Evolutionary conservation across 2,329 filamentous ascomycete genomes (phyloP), one percentile per base, ranked within the genome.

Genomic region (Lasiodiplodia sp.): DNA sequence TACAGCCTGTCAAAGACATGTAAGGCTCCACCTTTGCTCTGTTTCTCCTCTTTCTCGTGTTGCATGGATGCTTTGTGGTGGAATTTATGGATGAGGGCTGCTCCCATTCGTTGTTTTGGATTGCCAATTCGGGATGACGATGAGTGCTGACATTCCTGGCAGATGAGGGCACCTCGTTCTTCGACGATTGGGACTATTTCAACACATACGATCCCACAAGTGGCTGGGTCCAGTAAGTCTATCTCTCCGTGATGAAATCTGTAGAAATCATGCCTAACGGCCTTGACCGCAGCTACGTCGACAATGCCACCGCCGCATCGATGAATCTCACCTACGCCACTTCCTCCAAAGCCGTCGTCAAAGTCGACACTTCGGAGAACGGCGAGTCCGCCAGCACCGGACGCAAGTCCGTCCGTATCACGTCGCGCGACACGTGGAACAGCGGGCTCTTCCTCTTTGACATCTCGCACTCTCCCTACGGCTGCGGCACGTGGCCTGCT

Each of bases 1-100:
- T 68, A 68, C 52, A 47, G 47, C 11, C 51, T 68, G 23, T 31
- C 44, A 31, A 40, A 57, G 34, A 76, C 87, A 87, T 73, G 85
- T 89, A 86, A 63, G 88, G 87, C 4, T 90, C 93, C 56, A 89
- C 93, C 76, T 91, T 93, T 12, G 0, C 14, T 31, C 65, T 85
- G 93, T 71, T 82, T 93, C 70, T 91, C 6, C n/a, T 21, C 8
- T 18, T 18, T 6, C 21, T 90, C 77, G 18, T 47, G 40, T 7
- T 21, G 40, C 5, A 7, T 2, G 8, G 44, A 21, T 47, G 7
- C 84, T 93, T 84, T 93, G 66, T 92, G 92, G 74, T 85, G 85
- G 6, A 88, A 40, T 10, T 44, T 47, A 5, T 11, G 21, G 38
- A 12, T 47, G 23, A 16, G 31, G 16, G 5, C 37, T 7, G 16